A percentile compares a stretch with the other conserved stretches of the same genome.
phyloP scores from a whole-genome alignment of 2,329 filamentous ascomycete species.

The Fusarium sp. region DNA sequence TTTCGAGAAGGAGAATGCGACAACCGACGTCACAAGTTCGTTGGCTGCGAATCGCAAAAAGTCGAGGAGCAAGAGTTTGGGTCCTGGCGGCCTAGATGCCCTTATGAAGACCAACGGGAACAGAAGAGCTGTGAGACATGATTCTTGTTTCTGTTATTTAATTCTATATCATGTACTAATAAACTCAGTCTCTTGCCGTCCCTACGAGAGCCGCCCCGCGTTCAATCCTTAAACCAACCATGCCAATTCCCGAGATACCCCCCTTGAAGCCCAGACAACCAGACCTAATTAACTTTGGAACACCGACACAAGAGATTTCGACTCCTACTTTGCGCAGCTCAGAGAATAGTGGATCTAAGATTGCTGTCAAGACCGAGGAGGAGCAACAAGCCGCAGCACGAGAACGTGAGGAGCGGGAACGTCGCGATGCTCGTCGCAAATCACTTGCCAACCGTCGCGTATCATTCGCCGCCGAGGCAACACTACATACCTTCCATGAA shows the following conservation, averaged over 20 bases:
- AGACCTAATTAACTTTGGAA: slow-evolving; percentile 35
- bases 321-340: slow-evolving; percentile 30
- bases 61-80: slow-evolving; percentile 94
- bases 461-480: slow-evolving; percentile 96
- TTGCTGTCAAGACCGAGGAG: slow-evolving; percentile 75
- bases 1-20: slow-evolving; percentile 82
- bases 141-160: neutral
- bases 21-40: slow-evolving; percentile 69
- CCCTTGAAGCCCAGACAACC: slow-evolving; percentile 62
- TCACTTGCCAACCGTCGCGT: slow-evolving; percentile 93
- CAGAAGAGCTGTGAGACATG: slow-evolving; percentile 74
- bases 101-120: slow-evolving; percentile 81
- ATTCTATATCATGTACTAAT: slow-evolving; percentile 29
- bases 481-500: slow-evolving; percentile 95
- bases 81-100: slow-evolving; percentile 87
- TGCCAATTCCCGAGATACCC: slow-evolving; percentile 75
- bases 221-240: slow-evolving; percentile 85
- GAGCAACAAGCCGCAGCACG: slow-evolving; percentile 76
- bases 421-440: slow-evolving; percentile 89
- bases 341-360: slow-evolving; percentile 60
- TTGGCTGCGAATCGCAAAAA: slow-evolving; percentile 69
- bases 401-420: slow-evolving; percentile 77
- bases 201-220: slow-evolving; percentile 63
- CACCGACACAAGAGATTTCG: slow-evolving; percentile 18
- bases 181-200: slow-evolving; percentile 65